Evolutionary conservation across 306 rosid species (phyloP).

Genomic region (Vachellia collinsii): DNA sequence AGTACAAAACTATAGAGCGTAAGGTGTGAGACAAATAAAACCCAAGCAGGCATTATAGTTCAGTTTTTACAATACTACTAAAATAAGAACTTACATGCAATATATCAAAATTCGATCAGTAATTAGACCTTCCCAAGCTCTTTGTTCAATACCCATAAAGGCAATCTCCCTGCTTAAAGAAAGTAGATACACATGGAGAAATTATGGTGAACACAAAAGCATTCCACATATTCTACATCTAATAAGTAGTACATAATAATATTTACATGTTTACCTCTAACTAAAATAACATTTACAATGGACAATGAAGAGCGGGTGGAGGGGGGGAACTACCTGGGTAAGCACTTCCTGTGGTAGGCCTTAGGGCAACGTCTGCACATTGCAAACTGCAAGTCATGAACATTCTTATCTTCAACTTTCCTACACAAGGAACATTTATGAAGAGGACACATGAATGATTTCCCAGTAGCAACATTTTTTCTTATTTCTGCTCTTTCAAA

Average conservation of each 20-base stretch:
- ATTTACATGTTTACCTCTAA: slow-evolving; percentile 17
- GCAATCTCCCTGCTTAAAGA: slow-evolving; percentile 52
- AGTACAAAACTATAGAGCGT: slow-evolving; percentile 26
- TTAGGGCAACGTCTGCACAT: slow-evolving; percentile 73
- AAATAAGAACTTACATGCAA: slow-evolving; percentile 62
- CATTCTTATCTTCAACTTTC: slow-evolving; percentile 54
- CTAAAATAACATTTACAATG: slow-evolving; percentile 6
- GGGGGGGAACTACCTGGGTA: slow-evolving; percentile 54
- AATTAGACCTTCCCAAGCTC: slow-evolving; percentile 73
- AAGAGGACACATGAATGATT: slow-evolving; percentile 66
- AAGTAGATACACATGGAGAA: slow-evolving; percentile 20
- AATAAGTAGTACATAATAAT: slow-evolving; percentile 6
- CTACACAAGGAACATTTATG: slow-evolving; percentile 59
- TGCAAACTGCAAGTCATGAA: slow-evolving; percentile 59
- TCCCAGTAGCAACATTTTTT: slow-evolving; percentile 47
- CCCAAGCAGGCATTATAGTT: slow-evolving; percentile 14
- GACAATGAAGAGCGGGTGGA: slow-evolving; percentile 10
- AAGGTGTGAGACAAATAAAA: slow-evolving; percentile 11
- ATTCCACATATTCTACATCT: background rate
- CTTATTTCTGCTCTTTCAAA: slow-evolving; percentile 39
- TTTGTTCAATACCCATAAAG: slow-evolving; percentile 40
- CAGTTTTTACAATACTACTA: slow-evolving; percentile 3
- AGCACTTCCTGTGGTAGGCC: slow-evolving; percentile 73
- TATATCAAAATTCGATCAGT: slow-evolving; percentile 62
- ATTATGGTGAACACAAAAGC: slow-evolving; percentile 13